phyloP scores from a whole-genome alignment of 1,284 basidiomycete species.

The Caloboletus inedulis region DNA sequence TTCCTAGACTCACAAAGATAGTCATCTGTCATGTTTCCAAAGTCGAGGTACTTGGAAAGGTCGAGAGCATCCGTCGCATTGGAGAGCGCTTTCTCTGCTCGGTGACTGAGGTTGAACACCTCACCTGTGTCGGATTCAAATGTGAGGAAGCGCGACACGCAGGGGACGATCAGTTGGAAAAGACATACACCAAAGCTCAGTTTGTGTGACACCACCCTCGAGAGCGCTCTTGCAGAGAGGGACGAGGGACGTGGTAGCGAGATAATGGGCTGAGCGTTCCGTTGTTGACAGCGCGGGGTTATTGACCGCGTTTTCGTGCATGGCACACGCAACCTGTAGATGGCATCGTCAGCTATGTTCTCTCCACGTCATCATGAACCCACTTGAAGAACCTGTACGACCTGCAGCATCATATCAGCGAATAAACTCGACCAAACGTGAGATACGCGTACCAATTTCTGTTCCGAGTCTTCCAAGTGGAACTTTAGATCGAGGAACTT shows the following conservation, averaged over 20 bases:
- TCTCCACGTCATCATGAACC: background rate
- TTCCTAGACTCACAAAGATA: background rate
- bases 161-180: background rate
- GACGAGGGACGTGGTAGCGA: slow-evolving; percentile 11
- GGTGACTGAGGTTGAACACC: background rate
- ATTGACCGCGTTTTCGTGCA: slow-evolving; percentile 27
- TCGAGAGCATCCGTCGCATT: slow-evolving; percentile 5
- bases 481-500: slow-evolving; percentile 14
- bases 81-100: slow-evolving; percentile 7
- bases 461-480: slow-evolving; percentile 8
- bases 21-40: background rate
- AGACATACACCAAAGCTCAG: slow-evolving; percentile 19
- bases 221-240: slow-evolving; percentile 13
- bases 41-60: slow-evolving; percentile 7
- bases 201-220: background rate
- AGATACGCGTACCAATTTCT: slow-evolving; percentile 9
- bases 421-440: background rate
- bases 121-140: slow-evolving; percentile 13
- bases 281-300: slow-evolving; percentile 8
- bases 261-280: slow-evolving; percentile 10
- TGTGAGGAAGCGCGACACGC: background rate
- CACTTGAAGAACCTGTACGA: slow-evolving; percentile 24
- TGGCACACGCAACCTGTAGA: slow-evolving; percentile 20
- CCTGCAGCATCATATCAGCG: slow-evolving; percentile 11
- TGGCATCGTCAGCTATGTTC: background rate